These are phyloP conservation scores for Cyberlindnera petersonii DNA, from an alignment of 805 yeast species.

Conservation along the genomic window DNA sequence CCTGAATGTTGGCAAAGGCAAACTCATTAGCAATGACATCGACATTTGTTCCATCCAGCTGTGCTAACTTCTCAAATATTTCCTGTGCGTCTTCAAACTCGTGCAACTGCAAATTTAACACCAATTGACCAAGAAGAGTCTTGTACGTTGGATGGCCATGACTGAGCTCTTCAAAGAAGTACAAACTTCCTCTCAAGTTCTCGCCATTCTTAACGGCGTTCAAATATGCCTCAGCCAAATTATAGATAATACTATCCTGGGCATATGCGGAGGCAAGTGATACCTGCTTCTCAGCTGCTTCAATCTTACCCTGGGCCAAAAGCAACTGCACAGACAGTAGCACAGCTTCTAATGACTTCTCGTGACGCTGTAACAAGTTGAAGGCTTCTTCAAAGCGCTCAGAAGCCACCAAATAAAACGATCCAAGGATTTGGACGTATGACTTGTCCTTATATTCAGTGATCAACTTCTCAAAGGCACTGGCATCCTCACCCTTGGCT, in stretches of 20 bases:
- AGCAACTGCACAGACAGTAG: conserved; percentile 39
- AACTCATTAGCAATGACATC: conserved; percentile 64
- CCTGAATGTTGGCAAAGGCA: conserved; percentile 55
- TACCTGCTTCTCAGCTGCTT: conserved; percentile 45
- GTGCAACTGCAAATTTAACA: conserved; percentile 71
- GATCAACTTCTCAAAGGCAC: conserved; percentile 22
- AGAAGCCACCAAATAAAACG: conserved; percentile 38
- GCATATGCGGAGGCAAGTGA: conserved; percentile 44
- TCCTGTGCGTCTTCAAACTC: conserved; percentile 82
- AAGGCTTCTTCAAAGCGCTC: conserved; percentile 43
- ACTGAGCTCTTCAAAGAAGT: conserved; percentile 78
- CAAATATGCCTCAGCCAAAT: conserved; percentile 75
- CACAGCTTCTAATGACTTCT: conserved; percentile 38
- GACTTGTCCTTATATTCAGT: conserved; percentile 24
- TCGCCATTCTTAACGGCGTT: conserved; percentile 41
- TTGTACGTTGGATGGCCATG: conserved; percentile 47
- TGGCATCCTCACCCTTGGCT: conserved; percentile 22
- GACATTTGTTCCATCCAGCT: conserved; percentile 36
- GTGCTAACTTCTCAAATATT: conserved; percentile 39
- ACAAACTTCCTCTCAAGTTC: conserved; percentile 42
- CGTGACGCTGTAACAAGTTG: conserved; percentile 33
- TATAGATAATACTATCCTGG: conserved; percentile 71
- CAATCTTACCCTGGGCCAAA: conserved; percentile 39
- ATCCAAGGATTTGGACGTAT: conserved; percentile 36
- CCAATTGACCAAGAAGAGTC: conserved; percentile 61